Evolutionary conservation across 768 basidiomycete genomes (phyloP), one percentile per base, ranked within the genome.

Genomic region (Cystobasidium onofrii): DNA sequence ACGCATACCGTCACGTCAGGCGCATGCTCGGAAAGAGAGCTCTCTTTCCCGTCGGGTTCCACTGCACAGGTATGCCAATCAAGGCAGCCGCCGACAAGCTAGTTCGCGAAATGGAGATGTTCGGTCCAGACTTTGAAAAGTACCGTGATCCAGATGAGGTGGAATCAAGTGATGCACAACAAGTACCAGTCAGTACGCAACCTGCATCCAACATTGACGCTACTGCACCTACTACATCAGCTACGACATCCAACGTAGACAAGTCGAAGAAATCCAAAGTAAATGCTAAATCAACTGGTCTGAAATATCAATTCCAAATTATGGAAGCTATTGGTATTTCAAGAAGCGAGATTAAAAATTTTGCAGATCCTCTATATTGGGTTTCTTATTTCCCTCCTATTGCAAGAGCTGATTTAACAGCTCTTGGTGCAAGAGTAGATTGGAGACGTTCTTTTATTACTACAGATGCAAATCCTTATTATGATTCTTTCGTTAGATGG

Each of bases 41-140:
- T 33, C 82, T 99, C 77, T 98, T 97, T 83, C 96, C 96, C n/a
- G 90, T 94, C 79, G 96, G 91, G 61, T 90, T 96, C 82, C 96
- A 99, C 83, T 91, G 90, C 78, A 99, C 96, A 4, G 96, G 96
- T 39, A 90, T 99, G 92, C 96, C 96, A 44, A 99, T 99, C 85
- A 98, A 97, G 87, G 95, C 96, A 9, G 89, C 94, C n/a, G 85
- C 95, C 10, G 96, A 99, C 85, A 99, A 97, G 81, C 89, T 99
- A 73, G 89, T 94, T 73, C 89, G 96, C 65, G 96, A 99, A 83
- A 93, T 98, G 81, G 92, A 93, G 78, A 83, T 97, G 82, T 99
- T 99, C 77, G 96, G 96, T 18, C 84, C 86, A 57, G 87, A 98
- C 80, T 96, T 99, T 75, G 89, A 91, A 75, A 83, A 85, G 27